Conservation (phyloP, 2,329 filamentous ascomycete genomes). For the Fusarium tuaranense region DNA sequence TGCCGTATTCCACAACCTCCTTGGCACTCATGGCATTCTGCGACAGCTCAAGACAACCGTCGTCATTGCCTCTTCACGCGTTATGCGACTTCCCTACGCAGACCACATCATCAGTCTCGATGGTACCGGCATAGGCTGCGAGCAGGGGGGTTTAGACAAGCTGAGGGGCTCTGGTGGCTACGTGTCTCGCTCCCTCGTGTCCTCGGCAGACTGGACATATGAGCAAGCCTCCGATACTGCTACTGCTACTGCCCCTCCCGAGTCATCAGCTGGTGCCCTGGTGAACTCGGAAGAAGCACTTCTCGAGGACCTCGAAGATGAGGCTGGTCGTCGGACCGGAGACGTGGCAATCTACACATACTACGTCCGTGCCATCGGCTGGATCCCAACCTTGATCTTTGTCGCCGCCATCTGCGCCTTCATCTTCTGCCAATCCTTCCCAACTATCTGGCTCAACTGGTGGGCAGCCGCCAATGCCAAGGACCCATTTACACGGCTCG, state of each 20-base stretch:
- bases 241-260: not conserved
- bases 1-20: conserved; percentile 37
- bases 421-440: conserved; percentile 43
- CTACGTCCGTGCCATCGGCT: conserved; percentile 44
- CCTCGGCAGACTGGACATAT: conserved; percentile 1
- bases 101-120: conserved; percentile 31
- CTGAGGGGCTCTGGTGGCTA: conserved; percentile 18
- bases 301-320: conserved; percentile 10
- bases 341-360: conserved; percentile 40
- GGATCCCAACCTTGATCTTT: conserved; percentile 37
- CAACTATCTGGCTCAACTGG: conserved; percentile 44
- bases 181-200: conserved; percentile 13
- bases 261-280: not conserved
- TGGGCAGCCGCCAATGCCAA: conserved; percentile 39
- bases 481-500: conserved; percentile 26
- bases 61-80: conserved; percentile 26
- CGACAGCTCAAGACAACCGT: conserved; percentile 20
- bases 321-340: conserved; percentile 29
- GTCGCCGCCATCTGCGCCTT: conserved; percentile 39
- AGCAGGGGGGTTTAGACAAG: conserved; percentile 27
- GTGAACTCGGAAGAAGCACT: not conserved
- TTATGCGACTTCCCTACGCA: conserved; percentile 27
- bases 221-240: not conserved
- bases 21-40: conserved; percentile 41
- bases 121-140: conserved; percentile 1